These are phyloP conservation scores for Monoraphidium neglectum DNA, from an alignment of 139 green algal genomes.

Conservation along the genomic window DNA sequence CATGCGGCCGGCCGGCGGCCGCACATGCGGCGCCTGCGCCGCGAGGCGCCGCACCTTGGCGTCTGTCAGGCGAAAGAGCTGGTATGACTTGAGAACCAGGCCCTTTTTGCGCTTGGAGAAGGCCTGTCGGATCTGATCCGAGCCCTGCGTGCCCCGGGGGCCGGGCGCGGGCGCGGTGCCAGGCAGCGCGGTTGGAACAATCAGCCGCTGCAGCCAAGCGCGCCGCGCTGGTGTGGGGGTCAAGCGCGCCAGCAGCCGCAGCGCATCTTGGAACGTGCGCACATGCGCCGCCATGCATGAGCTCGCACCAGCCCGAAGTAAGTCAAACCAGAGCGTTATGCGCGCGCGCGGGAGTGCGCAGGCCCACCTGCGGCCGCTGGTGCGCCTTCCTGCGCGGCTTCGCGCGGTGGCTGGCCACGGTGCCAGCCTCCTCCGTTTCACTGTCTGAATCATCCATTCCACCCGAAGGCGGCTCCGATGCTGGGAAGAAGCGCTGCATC, in stretches of 20 bases:
- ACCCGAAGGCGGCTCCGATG: no score
- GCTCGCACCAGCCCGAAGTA: neutral
- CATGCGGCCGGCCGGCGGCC: neutral
- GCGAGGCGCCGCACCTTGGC: slow-evolving; percentile 35
- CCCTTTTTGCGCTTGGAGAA: slow-evolving; percentile 69
- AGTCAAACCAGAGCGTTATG: neutral
- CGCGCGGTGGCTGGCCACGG: neutral
- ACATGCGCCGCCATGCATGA: neutral
- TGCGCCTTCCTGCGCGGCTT: slow-evolving; percentile 31
- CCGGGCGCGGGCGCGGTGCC: no score
- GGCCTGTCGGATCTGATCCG: slow-evolving; percentile 58
- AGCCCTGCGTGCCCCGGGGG: slow-evolving; percentile 43
- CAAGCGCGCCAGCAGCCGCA: neutral
- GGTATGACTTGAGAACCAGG: slow-evolving; percentile 60
- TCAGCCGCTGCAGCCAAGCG: no score
- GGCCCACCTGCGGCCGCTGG: slow-evolving; percentile 24
- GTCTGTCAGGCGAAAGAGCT: slow-evolving; percentile 59
- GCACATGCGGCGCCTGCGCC: neutral
- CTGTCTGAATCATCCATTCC: slow-evolving; percentile 22
- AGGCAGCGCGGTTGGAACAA: neutral
- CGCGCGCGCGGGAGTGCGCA: neutral
- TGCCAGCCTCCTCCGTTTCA: slow-evolving; percentile 17
- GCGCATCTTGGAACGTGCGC: neutral
- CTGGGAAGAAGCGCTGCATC: no score
- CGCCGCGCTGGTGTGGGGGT: neutral